Evolutionary conservation across 139 green algal genomes (phyloP), one percentile per base, ranked within the genome.

Genomic region (Haematococcus lacustris): DNA sequence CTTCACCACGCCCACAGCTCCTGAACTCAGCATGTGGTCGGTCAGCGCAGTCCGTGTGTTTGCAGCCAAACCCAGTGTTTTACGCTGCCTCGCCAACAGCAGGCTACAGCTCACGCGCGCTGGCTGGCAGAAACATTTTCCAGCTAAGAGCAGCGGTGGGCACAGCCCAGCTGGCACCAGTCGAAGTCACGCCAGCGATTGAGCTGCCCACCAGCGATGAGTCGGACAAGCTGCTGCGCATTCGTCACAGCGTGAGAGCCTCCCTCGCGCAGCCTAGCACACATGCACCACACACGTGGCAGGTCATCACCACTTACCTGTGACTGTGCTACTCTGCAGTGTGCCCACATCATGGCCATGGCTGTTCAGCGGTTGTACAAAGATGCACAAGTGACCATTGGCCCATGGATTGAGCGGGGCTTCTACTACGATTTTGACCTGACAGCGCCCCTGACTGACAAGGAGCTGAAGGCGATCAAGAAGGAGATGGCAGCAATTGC

Each of bases 381-480:
- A 38, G 79, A 87, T 7, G 88, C 91, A 26, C 87, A 94, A 83
- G 89, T 93, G 40, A 99, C 95, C 32, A 95, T 98, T 23, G 95
- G 95, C 1, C 95, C 95, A 35, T 97, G 91, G 88, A 98, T 95
- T 17, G 93, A 97, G 1, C 87, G 88, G n/a, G 95, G 95, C 68
- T 99, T 99, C 76, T 99, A 97, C 84, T 99, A 99, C 76, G 95
- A 99, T 85, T 99, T 99, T 81, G 92, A 96, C 76, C 86, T 93
- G 62, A 76, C 78, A 37, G 73, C 77, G 30, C 89, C 76, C 0
- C 73, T 98, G 28, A 93, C 86, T 0, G 89, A 97, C 28, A 89
- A 92, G 76, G 93, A 98, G 70, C 82, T 98, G 41, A 97, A 96
- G 50, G 89, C 83, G 38, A 96, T 98, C 70, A 87, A 90, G 62